Evolutionary conservation across 805 yeast genomes (phyloP).

Genomic region (Tetrapisispora nanseiensis): DNA sequence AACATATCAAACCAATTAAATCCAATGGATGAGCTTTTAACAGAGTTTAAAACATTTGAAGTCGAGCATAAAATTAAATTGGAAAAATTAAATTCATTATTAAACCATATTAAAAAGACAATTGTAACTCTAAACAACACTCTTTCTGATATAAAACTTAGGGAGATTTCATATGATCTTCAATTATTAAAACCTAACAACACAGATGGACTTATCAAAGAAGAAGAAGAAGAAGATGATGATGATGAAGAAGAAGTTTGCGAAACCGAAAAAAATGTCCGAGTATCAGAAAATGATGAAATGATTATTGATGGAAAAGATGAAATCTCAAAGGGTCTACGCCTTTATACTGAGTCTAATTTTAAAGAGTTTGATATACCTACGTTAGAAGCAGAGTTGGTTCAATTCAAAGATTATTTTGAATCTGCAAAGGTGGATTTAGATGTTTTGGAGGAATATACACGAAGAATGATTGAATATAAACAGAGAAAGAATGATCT

Average conservation of each 20-base stretch:
- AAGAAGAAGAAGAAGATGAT: neutral
- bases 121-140: constrained; percentile 32
- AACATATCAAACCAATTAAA: constrained; percentile 34
- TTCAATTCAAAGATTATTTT: constrained; percentile 44
- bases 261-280: neutral
- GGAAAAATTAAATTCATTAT: constrained; percentile 42
- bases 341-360: constrained; percentile 42
- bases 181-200: constrained; percentile 8
- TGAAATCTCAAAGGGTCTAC: constrained; percentile 25
- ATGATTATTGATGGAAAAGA: constrained; percentile 24
- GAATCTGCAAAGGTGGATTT: constrained; percentile 54
- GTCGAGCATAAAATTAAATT: constrained; percentile 55
- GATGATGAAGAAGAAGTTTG: constrained; percentile 2
- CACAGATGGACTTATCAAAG: neutral
- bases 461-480: constrained; percentile 54
- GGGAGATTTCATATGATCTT: constrained; percentile 40
- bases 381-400: constrained; percentile 42
- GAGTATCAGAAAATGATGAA: constrained; percentile 1
- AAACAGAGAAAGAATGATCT: constrained; percentile 53
- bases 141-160: constrained; percentile 36
- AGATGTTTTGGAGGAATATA: constrained; percentile 70
- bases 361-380: constrained; percentile 40
- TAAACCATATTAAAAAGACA: constrained; percentile 33
- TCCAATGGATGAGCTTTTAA: constrained; percentile 36
- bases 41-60: constrained; percentile 52